Conservation (phyloP, 2,329 filamentous ascomycete species). For the Boeremia exigua region DNA sequence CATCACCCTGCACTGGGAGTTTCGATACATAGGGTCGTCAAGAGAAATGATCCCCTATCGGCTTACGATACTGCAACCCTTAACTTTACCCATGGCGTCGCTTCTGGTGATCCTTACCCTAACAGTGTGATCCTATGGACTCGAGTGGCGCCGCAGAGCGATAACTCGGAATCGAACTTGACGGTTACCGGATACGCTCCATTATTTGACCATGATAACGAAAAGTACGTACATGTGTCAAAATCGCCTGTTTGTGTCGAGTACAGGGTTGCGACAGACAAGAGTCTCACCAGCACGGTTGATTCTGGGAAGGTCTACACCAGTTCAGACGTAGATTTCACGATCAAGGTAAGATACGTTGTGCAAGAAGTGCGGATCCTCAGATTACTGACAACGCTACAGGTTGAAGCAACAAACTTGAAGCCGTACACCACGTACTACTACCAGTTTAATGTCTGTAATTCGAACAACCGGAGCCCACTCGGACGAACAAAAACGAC, state of each 20-base stretch:
- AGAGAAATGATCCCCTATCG: slow-evolving; percentile 51
- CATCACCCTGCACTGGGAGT: slow-evolving; percentile 69
- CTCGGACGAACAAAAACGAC: slow-evolving; percentile 74
- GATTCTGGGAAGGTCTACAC: slow-evolving; percentile 69
- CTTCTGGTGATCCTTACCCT: slow-evolving; percentile 55
- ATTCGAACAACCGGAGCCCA: slow-evolving; percentile 65
- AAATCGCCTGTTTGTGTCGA: slow-evolving; percentile 70
- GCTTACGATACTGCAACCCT: slow-evolving; percentile 30
- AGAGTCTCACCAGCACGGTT: slow-evolving; percentile 56
- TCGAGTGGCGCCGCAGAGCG: slow-evolving; percentile 45
- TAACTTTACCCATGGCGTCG: slow-evolving; percentile 54
- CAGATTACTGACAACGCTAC: slow-evolving; percentile 6
- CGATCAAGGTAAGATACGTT: slow-evolving; percentile 63
- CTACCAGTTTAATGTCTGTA: slow-evolving; percentile 74
- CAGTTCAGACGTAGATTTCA: slow-evolving; percentile 76
- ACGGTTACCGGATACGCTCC: slow-evolving; percentile 63
- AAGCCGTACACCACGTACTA: slow-evolving; percentile 70
- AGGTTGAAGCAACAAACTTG: slow-evolving; percentile 70
- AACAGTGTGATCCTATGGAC: slow-evolving; percentile 48
- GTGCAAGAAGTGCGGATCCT: neutral
- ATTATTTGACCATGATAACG: slow-evolving; percentile 60
- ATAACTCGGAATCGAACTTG: slow-evolving; percentile 50
- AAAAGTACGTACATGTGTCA: slow-evolving; percentile 60
- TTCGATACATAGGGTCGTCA: slow-evolving; percentile 66
- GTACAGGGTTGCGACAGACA: slow-evolving; percentile 64